phyloP scores from a whole-genome alignment of 2,329 filamentous ascomycete genomes.

The Chaetomium sp. region DNA sequence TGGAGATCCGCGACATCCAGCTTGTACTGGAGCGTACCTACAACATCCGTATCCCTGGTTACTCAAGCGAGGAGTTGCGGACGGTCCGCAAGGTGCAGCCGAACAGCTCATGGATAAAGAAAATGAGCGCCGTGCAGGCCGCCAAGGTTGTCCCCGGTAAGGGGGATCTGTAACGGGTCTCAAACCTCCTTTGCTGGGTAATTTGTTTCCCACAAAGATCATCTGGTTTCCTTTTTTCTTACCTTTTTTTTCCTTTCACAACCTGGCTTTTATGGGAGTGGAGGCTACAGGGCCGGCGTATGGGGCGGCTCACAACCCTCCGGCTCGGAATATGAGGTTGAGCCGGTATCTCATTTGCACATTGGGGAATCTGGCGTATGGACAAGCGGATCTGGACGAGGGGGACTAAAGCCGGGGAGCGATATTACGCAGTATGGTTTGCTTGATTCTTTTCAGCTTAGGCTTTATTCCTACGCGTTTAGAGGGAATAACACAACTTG shows the following conservation, averaged over 20 bases:
- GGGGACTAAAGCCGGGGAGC: not conserved
- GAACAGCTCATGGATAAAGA: conserved; percentile 84
- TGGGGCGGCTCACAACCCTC: not conserved
- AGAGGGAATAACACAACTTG: not conserved
- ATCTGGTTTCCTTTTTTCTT: not conserved
- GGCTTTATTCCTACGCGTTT: not conserved
- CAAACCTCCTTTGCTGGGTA: not conserved
- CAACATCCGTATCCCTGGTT: conserved; percentile 91
- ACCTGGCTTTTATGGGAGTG: not conserved
- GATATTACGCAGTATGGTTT: not conserved
- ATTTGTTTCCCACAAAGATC: not conserved
- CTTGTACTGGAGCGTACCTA: conserved; percentile 81
- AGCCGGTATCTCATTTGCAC: not conserved
- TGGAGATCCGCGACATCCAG: conserved; percentile 87
- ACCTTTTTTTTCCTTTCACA: not conserved
- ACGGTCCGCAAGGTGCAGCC: conserved; percentile 94
- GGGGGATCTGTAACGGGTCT: conserved; percentile 48
- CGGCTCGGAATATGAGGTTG: not conserved
- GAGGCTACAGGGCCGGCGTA: not conserved
- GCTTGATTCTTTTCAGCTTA: not conserved
- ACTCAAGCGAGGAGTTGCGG: conserved; percentile 89
- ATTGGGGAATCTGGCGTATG: conserved; percentile 5
- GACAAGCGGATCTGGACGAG: not conserved
- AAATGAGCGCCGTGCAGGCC: conserved; percentile 95
- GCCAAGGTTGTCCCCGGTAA: conserved; percentile 77